These are phyloP conservation scores for Cladorrhinum samala DNA, from an alignment of 495 filamentous ascomycete species.

Conservation along the genomic window DNA sequence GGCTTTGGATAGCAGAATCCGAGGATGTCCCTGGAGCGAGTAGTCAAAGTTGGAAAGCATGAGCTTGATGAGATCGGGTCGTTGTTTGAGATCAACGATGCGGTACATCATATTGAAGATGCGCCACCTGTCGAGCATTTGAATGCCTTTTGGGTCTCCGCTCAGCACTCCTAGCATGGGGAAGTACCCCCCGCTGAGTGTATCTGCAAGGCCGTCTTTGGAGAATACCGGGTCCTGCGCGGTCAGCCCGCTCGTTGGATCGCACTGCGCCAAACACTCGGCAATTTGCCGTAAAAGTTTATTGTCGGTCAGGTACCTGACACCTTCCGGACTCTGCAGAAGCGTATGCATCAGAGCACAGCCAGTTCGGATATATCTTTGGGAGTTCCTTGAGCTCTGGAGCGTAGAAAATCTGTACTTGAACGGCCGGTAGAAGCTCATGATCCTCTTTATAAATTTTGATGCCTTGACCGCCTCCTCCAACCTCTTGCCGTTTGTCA, in stretches of 20 bases:
- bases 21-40: constrained; percentile 72
- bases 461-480: constrained; percentile 92
- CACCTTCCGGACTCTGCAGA: constrained; percentile 76
- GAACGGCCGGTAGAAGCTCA: constrained; percentile 94
- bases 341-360: constrained; percentile 82
- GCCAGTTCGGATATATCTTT: constrained; percentile 86
- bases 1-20: constrained; percentile 88
- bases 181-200: constrained; percentile 87
- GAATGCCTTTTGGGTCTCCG: constrained; percentile 69
- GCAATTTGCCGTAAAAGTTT: constrained; percentile 90
- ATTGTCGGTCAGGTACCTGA: constrained; percentile 78
- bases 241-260: constrained; percentile 82
- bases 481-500: constrained; percentile 84
- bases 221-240: constrained; percentile 86
- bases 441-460: constrained; percentile 89
- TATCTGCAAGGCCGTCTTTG: constrained; percentile 70
- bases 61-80: constrained; percentile 82
- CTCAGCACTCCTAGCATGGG: constrained; percentile 82
- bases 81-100: constrained; percentile 82
- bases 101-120: constrained; percentile 99
- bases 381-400: constrained; percentile 81
- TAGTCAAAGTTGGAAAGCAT: constrained; percentile 90
- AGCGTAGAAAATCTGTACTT: constrained; percentile 89
- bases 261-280: constrained; percentile 90
- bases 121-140: constrained; percentile 91